Conservation (phyloP, 179 eudicot species). For the Vitellaria paradoxa region DNA sequence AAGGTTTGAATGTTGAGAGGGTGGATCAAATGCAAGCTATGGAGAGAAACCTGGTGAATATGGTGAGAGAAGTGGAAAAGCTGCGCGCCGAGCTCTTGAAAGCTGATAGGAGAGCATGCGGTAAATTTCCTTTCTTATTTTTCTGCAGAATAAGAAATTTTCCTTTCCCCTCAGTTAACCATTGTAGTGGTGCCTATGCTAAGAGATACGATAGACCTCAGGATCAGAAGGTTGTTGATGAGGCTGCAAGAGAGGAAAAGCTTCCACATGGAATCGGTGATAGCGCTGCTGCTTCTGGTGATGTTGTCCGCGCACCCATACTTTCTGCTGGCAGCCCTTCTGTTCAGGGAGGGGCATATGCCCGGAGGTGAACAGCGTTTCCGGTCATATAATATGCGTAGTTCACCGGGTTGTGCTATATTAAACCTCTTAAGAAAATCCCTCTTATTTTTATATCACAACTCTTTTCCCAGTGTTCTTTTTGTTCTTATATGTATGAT, state of each 20-base stretch:
- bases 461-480: background rate
- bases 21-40: slow-evolving; percentile 66
- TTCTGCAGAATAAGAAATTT: background rate
- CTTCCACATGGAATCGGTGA: slow-evolving; percentile 24
- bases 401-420: slow-evolving; percentile 3
- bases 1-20: slow-evolving; percentile 58
- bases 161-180: slow-evolving; percentile 26
- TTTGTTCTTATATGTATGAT: background rate
- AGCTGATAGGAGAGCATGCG: slow-evolving; percentile 62
- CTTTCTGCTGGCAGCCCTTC: slow-evolving; percentile 16
- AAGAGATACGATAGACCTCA: slow-evolving; percentile 40
- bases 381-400: slow-evolving; percentile 24
- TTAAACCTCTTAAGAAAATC: background rate
- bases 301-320: slow-evolving; percentile 8
- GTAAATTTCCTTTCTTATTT: slow-evolving; percentile 30
- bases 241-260: slow-evolving; percentile 30
- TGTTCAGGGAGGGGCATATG: slow-evolving; percentile 24
- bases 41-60: slow-evolving; percentile 60
- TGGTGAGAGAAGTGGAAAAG: too few relatives aligned
- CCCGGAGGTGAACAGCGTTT: slow-evolving; percentile 28
- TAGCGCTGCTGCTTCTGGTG: slow-evolving; percentile 13
- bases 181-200: slow-evolving; percentile 43
- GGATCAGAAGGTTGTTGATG: slow-evolving; percentile 27
- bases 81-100: slow-evolving; percentile 1
- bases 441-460: background rate